Evolutionary conservation across 441 rosid genomes (phyloP).

Genomic region (Gossypium schwendimanii): DNA sequence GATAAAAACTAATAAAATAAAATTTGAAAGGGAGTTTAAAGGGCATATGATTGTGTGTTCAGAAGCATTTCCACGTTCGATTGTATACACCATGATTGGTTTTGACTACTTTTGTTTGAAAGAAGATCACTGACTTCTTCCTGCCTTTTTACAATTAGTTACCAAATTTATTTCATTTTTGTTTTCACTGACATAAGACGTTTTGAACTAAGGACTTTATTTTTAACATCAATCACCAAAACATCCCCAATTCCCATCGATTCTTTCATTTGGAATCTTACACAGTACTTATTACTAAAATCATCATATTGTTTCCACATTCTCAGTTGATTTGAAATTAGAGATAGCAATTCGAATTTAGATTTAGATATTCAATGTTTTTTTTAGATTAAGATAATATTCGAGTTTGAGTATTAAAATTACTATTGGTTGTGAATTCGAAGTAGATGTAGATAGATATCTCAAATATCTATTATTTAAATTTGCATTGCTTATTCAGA

Average conservation of each 20-base stretch:
- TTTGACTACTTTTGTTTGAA: conserved; percentile 61
- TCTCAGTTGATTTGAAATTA: background rate
- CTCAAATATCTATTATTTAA: no score
- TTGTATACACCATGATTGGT: conserved; percentile 63
- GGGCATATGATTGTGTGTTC: conserved; percentile 36
- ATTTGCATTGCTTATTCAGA: no score
- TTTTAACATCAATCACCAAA: background rate
- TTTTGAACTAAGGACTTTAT: background rate
- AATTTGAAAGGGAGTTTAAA: conserved; percentile 11
- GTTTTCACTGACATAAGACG: conserved; percentile 18
- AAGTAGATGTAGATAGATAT: no score
- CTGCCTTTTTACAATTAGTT: background rate
- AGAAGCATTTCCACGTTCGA: conserved; percentile 65
- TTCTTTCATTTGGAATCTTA: conserved; percentile 3
- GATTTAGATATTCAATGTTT: no score
- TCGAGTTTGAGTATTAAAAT: no score
- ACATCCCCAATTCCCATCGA: background rate
- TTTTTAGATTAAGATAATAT: no score
- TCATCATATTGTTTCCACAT: background rate
- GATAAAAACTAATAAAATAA: no score
- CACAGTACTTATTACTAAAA: background rate
- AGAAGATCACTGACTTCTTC: conserved; percentile 37
- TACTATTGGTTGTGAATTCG: no score
- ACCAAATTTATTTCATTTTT: background rate
- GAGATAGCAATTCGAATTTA: no score